phyloP scores from a whole-genome alignment of 2,329 filamentous ascomycete genomes.

The Aspergillus quadrilineatus region DNA sequence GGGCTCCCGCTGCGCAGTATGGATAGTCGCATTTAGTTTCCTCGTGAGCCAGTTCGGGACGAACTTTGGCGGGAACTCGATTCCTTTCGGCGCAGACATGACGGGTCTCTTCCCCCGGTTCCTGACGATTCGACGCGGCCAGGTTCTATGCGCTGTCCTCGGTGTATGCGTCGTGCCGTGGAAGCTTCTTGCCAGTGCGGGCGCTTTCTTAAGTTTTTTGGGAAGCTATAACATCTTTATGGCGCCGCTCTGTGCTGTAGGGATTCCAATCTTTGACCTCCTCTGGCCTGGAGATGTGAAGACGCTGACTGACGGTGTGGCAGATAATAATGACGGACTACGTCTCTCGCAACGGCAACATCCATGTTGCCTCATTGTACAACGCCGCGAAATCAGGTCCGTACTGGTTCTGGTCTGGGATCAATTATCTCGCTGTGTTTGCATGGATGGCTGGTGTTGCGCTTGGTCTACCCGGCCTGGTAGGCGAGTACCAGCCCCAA shows the following conservation, averaged over 20 bases:
- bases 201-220: slow-evolving; percentile 27
- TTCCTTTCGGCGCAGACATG: slow-evolving; percentile 32
- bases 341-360: slow-evolving; percentile 6
- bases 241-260: slow-evolving; percentile 19
- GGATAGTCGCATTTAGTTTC: slow-evolving; percentile 8
- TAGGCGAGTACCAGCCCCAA: slow-evolving; percentile 6
- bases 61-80: slow-evolving; percentile 27
- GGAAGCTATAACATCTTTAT: slow-evolving; percentile 30
- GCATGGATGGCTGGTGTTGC: slow-evolving; percentile 1
- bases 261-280: neutral
- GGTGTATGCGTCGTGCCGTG: slow-evolving; percentile 26
- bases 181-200: slow-evolving; percentile 26
- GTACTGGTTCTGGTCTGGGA: slow-evolving; percentile 7
- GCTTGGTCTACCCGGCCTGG: slow-evolving; percentile 6
- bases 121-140: slow-evolving; percentile 45
- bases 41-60: slow-evolving; percentile 9
- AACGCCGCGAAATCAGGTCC: neutral
- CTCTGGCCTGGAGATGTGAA: too few species aligned
- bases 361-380: slow-evolving; percentile 9
- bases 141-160: slow-evolving; percentile 22
- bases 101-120: slow-evolving; percentile 44
- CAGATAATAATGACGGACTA: slow-evolving; percentile 9
- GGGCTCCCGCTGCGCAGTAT: neutral
- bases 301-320: neutral
- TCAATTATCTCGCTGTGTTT: slow-evolving; percentile 1